These are phyloP conservation scores for Sparassis latifolia DNA, from an alignment of 1,284 basidiomycete species.

Conservation along the genomic window DNA sequence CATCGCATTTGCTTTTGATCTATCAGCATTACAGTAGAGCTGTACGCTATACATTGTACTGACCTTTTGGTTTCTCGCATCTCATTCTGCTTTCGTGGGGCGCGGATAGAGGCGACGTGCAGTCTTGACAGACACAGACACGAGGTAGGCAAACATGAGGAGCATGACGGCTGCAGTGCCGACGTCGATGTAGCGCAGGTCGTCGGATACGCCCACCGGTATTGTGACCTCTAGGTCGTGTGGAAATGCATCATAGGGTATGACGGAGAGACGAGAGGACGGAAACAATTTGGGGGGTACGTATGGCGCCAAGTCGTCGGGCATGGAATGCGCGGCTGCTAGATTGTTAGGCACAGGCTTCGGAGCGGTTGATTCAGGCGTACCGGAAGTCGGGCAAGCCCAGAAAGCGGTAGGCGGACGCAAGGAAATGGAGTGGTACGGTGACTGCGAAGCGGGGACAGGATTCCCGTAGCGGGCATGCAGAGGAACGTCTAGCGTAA, in stretches of 20 bases:
- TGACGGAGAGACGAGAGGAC: conserved; percentile 1
- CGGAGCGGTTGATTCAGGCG: not conserved
- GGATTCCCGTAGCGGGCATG: conserved; percentile 44
- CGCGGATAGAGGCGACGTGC: conserved; percentile 13
- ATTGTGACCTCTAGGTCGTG: conserved; percentile 17
- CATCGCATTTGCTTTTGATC: conserved; percentile 19
- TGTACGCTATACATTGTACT: conserved; percentile 23
- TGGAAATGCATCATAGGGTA: conserved; percentile 5
- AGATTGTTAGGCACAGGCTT: not conserved
- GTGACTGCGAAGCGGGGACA: conserved; percentile 1
- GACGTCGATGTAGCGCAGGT: conserved; percentile 35
- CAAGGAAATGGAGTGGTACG: conserved; percentile 23
- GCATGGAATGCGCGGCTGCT: conserved; percentile 1
- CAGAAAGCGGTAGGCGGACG: conserved; percentile 35
- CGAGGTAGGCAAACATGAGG: conserved; percentile 32
- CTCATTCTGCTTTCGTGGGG: conserved; percentile 16
- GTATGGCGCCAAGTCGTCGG: conserved; percentile 13
- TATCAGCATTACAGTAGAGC: conserved; percentile 23
- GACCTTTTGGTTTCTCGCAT: conserved; percentile 15
- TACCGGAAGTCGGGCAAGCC: conserved; percentile 23
- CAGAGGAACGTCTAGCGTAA: conserved; percentile 38
- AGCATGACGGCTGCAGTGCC: conserved; percentile 35
- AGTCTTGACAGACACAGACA: conserved; percentile 18
- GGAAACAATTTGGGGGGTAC: conserved; percentile 12
- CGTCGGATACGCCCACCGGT: conserved; percentile 32